Conservation (phyloP, 306 rosid genomes). For the Malus orientalis region DNA sequence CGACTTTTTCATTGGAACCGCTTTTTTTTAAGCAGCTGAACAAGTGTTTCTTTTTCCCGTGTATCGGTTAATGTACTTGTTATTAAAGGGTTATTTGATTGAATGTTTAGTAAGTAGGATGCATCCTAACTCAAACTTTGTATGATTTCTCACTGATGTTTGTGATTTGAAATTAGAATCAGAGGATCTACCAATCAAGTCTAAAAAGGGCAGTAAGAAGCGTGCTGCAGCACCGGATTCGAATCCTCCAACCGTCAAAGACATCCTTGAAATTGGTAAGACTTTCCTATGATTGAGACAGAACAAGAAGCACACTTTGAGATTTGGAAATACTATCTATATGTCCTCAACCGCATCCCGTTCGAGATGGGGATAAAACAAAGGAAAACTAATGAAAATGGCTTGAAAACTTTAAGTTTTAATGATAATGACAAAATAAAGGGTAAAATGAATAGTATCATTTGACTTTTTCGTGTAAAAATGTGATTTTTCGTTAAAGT, state of each 20-base stretch:
- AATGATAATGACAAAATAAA: no score
- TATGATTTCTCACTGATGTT: neutral
- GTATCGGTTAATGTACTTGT: neutral
- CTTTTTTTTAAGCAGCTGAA: neutral
- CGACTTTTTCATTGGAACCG: neutral
- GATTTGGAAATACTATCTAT: neutral
- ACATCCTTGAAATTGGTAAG: slow-evolving; percentile 17
- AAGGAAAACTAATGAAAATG: neutral
- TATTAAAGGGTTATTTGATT: neutral
- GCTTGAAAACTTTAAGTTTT: no score
- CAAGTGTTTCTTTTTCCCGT: neutral
- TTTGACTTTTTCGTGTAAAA: no score
- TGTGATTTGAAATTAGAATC: neutral
- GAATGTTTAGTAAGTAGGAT: neutral
- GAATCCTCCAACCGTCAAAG: neutral
- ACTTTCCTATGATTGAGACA: neutral
- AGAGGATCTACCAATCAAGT: neutral
- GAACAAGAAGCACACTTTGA: neutral
- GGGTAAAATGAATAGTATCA: no score
- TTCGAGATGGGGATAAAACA: neutral
- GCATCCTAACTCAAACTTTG: neutral
- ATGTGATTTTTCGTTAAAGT: no score
- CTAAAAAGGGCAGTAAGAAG: neutral
- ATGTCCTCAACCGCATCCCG: neutral
- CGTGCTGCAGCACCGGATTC: neutral